Base-by-base conservation (phyloP, 345 rosid genomes). In the Reutealis trisperma region DNA sequence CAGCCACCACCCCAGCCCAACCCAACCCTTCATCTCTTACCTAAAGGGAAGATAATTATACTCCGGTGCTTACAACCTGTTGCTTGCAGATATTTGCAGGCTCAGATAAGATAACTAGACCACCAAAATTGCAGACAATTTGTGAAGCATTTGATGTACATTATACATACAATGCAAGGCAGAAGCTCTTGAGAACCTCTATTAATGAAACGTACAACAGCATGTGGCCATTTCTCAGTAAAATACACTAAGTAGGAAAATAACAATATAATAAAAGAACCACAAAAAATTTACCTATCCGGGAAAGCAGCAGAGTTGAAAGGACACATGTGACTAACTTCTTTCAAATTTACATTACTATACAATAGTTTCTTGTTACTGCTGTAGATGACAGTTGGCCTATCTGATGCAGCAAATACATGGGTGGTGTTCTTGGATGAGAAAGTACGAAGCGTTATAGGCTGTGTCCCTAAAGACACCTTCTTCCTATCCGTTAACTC, bases 271-370 rank as follows among this genome's bases (percentile, higher is more conserved):
- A 19, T 32, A 41, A 11, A 37, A 49, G 32, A 41, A 69, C 21
- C 24, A 0, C 10, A 9, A 5, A 47, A 37, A 63, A n/a, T 13
- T 45, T 84, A 93, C 98, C 98, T 90, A 88, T 95, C 97, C 44
- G 97, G 98, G 83, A 93, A 95, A 79, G 98, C 97, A 84, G 98
- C 94, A 84, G 96, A 88, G 85, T 92, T 95, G 82, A 93, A 93
- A 63, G 96, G 98, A 80, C 98, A 92, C 92, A 95, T 93, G 77
- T 95, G 94, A 82, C 93, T 90, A 81, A 95, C 99, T 93, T 93
- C 98, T 86, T 92, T 95, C 63, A 92, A 85, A 86, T 93, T 95
- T 70, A 96, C 98, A 82, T 95, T 96, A 89, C 97, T 94, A 80
- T 94, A 96, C 15, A 96, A 87, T 59, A 96, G 89, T 77, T 96